Base-by-base conservation (phyloP, 805 yeast species). In the Lachancea sp. region DNA sequence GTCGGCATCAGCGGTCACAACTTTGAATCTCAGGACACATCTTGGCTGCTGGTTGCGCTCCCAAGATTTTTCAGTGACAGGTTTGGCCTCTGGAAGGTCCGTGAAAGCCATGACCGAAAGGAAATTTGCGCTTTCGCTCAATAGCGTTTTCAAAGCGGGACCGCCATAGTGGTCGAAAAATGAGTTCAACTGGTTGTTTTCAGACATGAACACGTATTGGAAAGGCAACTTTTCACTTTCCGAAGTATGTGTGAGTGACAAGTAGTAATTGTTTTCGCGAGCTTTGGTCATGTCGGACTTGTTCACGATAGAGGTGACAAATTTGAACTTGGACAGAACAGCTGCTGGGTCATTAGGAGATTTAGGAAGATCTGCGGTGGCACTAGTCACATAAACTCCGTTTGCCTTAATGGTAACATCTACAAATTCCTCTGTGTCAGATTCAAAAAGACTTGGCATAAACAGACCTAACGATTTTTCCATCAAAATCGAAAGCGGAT, bases 131-230 rank as follows among this genome's bases (percentile, higher is more conserved):
- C 75, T 58, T 37, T 68, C 69, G 12, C 57, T 51, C 48, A 79
- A 60, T 26, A 78, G 67, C 27, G 70, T 70, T 25, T 69, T 66
- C 43, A 82, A 61, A 38, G 73, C 72, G n/a, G 52, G 46, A 40
- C 41, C 51, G n/a, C 50, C 49, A 60, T 70, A 52, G 42, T 79
- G 73, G 53, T 75, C 72, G 42, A 85, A 68, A 47, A 77, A 69
- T 4, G 79, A 87, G 53, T 82, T 88, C 69, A 86, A 73, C 63
- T 91, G 98, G 49, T 81, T 74, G 46, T 79, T 79, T 72, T 93
- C 99, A 55, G 85, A 73, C 98, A 93, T 90, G 68, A 78, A 87
- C 22, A 87, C 95, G 59, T 75, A 85, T 51, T 84, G 79, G 37
- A 68, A 56, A 30, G 96, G 95, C 55, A 91, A 71, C 53, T 76